phyloP scores from a whole-genome alignment of 345 rosid genomes.

The Eucalyptus fibrosa region DNA sequence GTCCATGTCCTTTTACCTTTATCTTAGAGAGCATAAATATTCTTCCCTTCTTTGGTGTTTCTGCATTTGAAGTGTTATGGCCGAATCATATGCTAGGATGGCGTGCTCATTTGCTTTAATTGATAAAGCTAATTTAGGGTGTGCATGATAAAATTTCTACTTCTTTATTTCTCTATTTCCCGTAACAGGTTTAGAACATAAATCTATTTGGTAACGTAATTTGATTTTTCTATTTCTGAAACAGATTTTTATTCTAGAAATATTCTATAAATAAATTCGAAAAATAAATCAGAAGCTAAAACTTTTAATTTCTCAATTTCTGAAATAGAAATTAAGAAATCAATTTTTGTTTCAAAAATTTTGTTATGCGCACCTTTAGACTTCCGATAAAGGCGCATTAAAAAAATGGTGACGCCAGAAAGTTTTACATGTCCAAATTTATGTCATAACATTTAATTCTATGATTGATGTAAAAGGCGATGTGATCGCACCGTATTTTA shows the following conservation, averaged over 20 bases:
- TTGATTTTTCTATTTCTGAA: too few species aligned
- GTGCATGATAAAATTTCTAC: too few species aligned
- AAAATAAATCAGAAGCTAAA: too few species aligned
- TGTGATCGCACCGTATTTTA: neutral
- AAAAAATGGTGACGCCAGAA: neutral
- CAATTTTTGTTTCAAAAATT: too few species aligned
- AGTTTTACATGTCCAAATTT: neutral
- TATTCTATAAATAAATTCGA: too few species aligned
- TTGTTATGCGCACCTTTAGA: neutral
- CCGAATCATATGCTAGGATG: neutral
- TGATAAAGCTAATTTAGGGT: neutral
- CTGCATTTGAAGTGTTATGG: neutral
- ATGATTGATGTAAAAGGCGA: neutral
- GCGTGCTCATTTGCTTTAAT: neutral
- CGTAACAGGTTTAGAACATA: too few species aligned
- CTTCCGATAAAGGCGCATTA: neutral
- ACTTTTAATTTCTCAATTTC: too few species aligned
- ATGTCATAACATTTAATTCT: neutral
- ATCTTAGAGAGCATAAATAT: neutral
- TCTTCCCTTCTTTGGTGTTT: neutral
- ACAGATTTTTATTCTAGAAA: too few species aligned
- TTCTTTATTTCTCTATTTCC: too few species aligned
- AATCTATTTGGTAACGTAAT: too few species aligned
- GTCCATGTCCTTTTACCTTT: neutral
- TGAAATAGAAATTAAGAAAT: too few species aligned